Conservation (phyloP, 2,329 filamentous ascomycete genomes). For the Botrytis tulipae region DNA sequence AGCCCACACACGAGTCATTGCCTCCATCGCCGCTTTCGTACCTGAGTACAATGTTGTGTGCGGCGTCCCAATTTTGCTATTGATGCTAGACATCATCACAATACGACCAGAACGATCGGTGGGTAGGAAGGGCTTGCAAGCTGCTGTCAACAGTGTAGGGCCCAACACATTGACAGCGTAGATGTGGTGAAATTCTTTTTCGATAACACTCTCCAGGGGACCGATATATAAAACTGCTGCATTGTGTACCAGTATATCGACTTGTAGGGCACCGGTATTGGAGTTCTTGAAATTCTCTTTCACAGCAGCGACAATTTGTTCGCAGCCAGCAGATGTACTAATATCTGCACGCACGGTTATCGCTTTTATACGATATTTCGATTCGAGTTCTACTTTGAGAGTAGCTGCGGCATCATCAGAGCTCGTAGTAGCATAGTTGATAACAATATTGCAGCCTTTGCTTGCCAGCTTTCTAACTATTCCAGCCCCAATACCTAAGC, state of each 20-base stretch:
- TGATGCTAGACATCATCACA: conserved; percentile 58
- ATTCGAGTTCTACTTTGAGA: conserved; percentile 52
- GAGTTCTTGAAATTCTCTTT: conserved; percentile 35
- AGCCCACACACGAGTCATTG: conserved; percentile 51
- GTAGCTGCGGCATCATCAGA: conserved; percentile 51
- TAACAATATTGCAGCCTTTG: conserved; percentile 59
- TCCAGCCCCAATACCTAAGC: conserved; percentile 63
- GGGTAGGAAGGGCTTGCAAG: conserved; percentile 65
- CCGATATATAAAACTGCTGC: conserved; percentile 69
- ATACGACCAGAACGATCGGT: conserved; percentile 62
- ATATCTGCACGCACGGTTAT: conserved; percentile 68
- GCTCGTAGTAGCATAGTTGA: conserved; percentile 62
- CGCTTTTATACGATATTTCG: conserved; percentile 57
- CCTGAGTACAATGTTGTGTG: conserved; percentile 59
- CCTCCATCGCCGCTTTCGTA: conserved; percentile 62
- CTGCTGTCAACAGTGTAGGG: conserved; percentile 72
- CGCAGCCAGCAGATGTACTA: conserved; percentile 56
- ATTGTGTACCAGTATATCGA: conserved; percentile 85
- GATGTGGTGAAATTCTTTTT: conserved; percentile 64
- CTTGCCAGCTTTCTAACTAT: conserved; percentile 63
- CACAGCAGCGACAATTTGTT: conserved; percentile 55
- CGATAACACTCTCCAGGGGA: conserved; percentile 56
- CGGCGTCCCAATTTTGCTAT: conserved; percentile 53
- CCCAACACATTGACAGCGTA: conserved; percentile 80
- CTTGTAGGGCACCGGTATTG: conserved; percentile 53